Base-by-base conservation (phyloP, 2,329 filamentous ascomycete genomes). In the Fusarium hainanense region DNA sequence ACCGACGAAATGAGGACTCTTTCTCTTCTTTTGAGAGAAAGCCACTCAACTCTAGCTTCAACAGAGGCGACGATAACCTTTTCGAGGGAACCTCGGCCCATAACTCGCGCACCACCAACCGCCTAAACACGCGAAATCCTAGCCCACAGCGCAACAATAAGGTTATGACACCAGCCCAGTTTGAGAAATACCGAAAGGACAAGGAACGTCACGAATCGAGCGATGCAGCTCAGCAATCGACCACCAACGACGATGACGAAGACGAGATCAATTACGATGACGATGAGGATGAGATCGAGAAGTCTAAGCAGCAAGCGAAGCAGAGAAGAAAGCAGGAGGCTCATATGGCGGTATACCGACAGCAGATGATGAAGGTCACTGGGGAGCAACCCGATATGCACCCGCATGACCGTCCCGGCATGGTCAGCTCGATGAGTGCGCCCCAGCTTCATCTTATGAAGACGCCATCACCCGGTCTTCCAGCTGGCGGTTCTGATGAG, bases 311-410 rank as follows among this genome's bases (percentile, higher is more conserved):
- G 76, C 85, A 91, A 48, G 89, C 91, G 20, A 92, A 90, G 77
- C 93, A 96, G 77, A 86, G 94, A 68, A 88, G 90, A 74, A 96
- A 94, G 83, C 94, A 97, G 77, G 93, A 97, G 79, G 94, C 94
- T 14, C 93, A 96, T 77, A 90, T 97, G 84, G 87, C 93, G 3
- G 91, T 97, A 3, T 97, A 97, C 79, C 89, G 94, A 61, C 94
- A 97, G 78, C 92, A 96, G 80, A 97, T 97, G 94, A 97, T 95
- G 92, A 97, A 97, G 81, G 92, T 96, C 30, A 97, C 93, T 1
- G 94, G 94, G 49, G 93, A 95, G 72, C 82, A 75, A 40, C 74
- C 74, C 12, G 74, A 75, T 27, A 54, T 75, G 63, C 66, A 74
- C 18, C 49, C 85, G 16, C 76, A 82, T 13, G 79, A 85, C 27